A percentile compares a stretch with the other conserved stretches of the same genome.
phyloP scores from a whole-genome alignment of 2,329 filamentous ascomycete species.

The Calonectria pteridis region DNA sequence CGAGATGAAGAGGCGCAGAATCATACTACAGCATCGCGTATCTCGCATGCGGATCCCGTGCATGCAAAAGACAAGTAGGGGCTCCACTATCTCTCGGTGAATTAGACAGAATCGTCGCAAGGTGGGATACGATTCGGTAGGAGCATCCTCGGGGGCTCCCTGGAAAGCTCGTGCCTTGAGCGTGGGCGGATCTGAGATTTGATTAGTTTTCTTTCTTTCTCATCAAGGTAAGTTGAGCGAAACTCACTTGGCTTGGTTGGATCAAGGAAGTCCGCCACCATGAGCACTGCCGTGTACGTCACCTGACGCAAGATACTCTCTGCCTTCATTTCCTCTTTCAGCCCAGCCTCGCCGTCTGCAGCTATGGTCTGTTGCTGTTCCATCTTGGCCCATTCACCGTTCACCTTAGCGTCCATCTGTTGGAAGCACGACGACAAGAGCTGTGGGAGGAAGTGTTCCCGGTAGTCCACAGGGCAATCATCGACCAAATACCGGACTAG shows the following conservation, averaged over 20 bases:
- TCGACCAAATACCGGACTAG: constrained; percentile 90
- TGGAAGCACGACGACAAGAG: constrained; percentile 85
- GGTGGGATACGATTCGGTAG: constrained; percentile 62
- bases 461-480: constrained; percentile 85
- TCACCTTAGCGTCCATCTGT: constrained; percentile 90
- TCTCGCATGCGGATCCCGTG: constrained; percentile 92
- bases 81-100: constrained; percentile 83
- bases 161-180: constrained; percentile 44
- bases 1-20: constrained; percentile 86
- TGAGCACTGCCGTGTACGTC: constrained; percentile 91
- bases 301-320: constrained; percentile 95
- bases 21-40: constrained; percentile 86
- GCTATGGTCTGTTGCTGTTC: constrained; percentile 71
- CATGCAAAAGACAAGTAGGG: constrained; percentile 90
- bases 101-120: constrained; percentile 87
- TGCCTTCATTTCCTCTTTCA: constrained; percentile 97
- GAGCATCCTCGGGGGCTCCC: constrained; percentile 40
- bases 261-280: constrained; percentile 91
- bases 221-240: constrained; percentile 14
- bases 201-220: constrained; percentile 29
- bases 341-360: constrained; percentile 77
- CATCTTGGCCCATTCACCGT: constrained; percentile 86
- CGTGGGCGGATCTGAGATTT: constrained; percentile 47
- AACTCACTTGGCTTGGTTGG: constrained; percentile 73
- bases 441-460: constrained; percentile 85